Percentiles rank a stretch among this genome's conserved stretches.
phyloP scores from a whole-genome alignment of 805 yeast species.

The Schizosaccharomyces japonicus region DNA sequence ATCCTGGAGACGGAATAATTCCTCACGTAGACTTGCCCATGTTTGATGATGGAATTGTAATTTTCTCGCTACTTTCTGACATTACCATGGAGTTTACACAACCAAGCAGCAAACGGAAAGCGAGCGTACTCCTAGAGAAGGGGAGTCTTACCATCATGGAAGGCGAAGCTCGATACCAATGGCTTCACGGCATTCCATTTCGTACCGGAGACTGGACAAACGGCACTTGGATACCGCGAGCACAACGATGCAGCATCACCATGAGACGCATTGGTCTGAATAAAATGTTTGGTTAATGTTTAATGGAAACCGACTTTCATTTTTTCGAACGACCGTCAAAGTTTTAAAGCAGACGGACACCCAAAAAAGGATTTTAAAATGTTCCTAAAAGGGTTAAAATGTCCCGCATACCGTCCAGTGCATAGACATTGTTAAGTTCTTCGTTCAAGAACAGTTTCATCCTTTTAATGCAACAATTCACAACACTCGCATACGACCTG shows the following conservation, averaged over 20 bases:
- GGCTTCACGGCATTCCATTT: conserved; percentile 2
- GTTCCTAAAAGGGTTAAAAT: no score
- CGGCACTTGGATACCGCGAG: neutral
- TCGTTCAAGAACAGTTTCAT: no score
- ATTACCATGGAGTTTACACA: neutral
- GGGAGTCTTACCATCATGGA: neutral
- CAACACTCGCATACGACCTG: no score
- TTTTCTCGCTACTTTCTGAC: neutral
- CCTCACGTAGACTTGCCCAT: neutral
- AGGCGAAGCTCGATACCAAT: conserved; percentile 3
- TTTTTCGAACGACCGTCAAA: no score
- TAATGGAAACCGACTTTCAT: no score
- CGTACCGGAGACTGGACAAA: neutral
- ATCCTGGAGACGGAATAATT: conserved; percentile 1
- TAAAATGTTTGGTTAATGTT: neutral
- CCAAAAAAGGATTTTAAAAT: no score
- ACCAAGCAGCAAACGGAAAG: neutral
- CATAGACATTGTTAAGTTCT: no score
- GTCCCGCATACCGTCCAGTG: no score
- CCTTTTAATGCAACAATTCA: no score
- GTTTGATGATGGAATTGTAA: conserved; percentile 2
- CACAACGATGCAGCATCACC: neutral
- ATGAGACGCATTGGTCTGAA: neutral
- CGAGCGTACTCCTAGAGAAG: neutral
- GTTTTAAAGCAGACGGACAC: no score